These are phyloP conservation scores for Monosporozyma yasuniensis DNA, from an alignment of 805 yeast species.

Conservation along the genomic window DNA sequence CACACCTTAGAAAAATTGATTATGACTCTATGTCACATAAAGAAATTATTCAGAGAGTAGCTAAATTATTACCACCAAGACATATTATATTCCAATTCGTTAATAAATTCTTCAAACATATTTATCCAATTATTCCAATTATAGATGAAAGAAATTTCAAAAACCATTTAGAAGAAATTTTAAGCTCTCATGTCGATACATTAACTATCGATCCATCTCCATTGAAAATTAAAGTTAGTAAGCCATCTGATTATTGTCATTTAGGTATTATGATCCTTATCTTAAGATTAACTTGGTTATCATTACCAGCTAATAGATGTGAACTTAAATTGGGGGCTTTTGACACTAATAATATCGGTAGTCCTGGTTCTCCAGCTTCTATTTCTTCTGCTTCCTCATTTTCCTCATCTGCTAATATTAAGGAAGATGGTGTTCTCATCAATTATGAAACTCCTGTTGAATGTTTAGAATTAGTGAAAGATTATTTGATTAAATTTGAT, in stretches of 20 bases:
- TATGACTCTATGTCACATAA: slow-evolving; percentile 10
- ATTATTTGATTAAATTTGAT: slow-evolving; percentile 27
- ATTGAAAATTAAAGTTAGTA: slow-evolving; percentile 22
- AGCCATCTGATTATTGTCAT: slow-evolving; percentile 33
- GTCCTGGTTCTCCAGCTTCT: slow-evolving; percentile 6
- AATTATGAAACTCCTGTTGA: slow-evolving; percentile 26
- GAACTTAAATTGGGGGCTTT: slow-evolving; percentile 24
- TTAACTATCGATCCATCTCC: slow-evolving; percentile 13
- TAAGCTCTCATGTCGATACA: slow-evolving; percentile 5
- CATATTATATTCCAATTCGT: slow-evolving; percentile 47
- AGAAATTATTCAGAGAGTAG: slow-evolving; percentile 22
- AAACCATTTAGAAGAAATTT: slow-evolving; percentile 23
- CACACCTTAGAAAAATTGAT: slow-evolving; percentile 1
- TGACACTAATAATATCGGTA: slow-evolving; percentile 4
- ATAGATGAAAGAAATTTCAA: slow-evolving; percentile 44
- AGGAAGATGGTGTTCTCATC: slow-evolving; percentile 24
- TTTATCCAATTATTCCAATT: slow-evolving; percentile 60
- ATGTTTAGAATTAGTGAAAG: slow-evolving; percentile 21
- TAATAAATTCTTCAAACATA: slow-evolving; percentile 47
- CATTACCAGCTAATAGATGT: slow-evolving; percentile 38
- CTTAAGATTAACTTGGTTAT: slow-evolving; percentile 47
- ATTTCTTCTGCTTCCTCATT: slow-evolving; percentile 9
- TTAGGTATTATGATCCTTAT: slow-evolving; percentile 45
- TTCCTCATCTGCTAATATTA: slow-evolving; percentile 18
- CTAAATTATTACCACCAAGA: slow-evolving; percentile 44